Evolutionary conservation across 768 basidiomycete genomes (phyloP), one percentile per base, ranked within the genome.

Genomic region (Peribolospora kevripleyi): DNA sequence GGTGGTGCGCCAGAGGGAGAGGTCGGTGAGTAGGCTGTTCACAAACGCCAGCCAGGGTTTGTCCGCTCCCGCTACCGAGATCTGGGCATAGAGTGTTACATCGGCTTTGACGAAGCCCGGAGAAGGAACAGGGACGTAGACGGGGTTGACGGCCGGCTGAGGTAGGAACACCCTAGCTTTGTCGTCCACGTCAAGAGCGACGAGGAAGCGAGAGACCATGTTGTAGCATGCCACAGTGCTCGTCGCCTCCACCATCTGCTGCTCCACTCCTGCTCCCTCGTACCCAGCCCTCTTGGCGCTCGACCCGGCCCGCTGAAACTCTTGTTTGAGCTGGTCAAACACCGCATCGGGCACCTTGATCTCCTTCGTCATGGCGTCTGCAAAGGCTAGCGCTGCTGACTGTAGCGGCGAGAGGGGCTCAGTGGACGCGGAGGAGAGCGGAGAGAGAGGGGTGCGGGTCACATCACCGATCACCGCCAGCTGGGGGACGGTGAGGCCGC

Each of bases 131-230:
- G 57, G 57, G 37, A 47, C 50, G 46, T 14, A 9, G 46, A 46
- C 46, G 14, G 46, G 10, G 46, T 46, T 9, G 10, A 9, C 46
- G 46, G 54, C 46, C 13, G 57, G 50, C 51, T 61, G 57, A 36
- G 63, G 63, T 0, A 61, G 54, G 10, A 59, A 54, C 4, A 64
- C 58, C n/a, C 50, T 58, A 10, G 72, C 70, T 58, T 71, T 65
- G 7, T 78, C 77, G 52, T 71, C 75, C 1, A 81, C 75, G 59
- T 81, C 78, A 9, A 76, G 70, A 0, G 77, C 71, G 9, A 78
- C 67, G 40, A 81, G 68, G 59, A 80, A 74, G n/a, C 79, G 70
- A 14, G 77, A 79, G 6, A 81, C 78, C 75, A 80, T 76, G 66
- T 80, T 80, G 65, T 81, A 81, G 0, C 70, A 66, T 4, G 74